Conservation (phyloP, 1,139 yeast species). For the Zygoascus sp. region DNA sequence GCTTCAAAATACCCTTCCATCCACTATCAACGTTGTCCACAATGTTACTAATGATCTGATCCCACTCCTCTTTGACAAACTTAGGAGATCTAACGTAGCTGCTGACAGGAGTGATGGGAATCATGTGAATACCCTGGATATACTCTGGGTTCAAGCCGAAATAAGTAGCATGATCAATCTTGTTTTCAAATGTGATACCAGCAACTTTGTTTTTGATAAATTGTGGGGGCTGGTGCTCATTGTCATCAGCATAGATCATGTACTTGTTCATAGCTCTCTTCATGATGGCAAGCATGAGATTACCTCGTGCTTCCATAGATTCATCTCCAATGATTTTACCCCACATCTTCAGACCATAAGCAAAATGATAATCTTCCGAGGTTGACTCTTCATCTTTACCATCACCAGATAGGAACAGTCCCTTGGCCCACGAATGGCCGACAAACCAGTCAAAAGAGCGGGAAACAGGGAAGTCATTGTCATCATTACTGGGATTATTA, state of each 20-base stretch:
- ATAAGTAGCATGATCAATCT: conserved; percentile 83
- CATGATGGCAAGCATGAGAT: conserved; percentile 62
- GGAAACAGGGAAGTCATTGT: conserved; percentile 61
- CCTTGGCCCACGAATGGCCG: conserved; percentile 82
- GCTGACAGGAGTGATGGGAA: conserved; percentile 82
- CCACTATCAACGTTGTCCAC: conserved; percentile 59
- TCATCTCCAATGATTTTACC: conserved; percentile 58
- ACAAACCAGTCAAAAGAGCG: conserved; percentile 71
- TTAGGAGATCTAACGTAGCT: conserved; percentile 61
- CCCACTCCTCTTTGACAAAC: conserved; percentile 79
- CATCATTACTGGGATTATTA: conserved; percentile 58
- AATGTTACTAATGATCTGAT: conserved; percentile 43
- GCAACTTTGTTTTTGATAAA: conserved; percentile 58
- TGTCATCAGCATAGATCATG: conserved; percentile 52
- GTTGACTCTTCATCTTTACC: conserved; percentile 75
- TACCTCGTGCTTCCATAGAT: conserved; percentile 63
- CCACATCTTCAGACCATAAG: conserved; percentile 73
- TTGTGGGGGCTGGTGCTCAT: conserved; percentile 47
- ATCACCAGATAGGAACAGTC: conserved; percentile 60
- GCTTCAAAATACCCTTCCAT: conserved; percentile 78
- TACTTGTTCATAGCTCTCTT: conserved; percentile 57
- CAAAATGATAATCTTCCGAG: conserved; percentile 65
- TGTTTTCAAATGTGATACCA: conserved; percentile 73
- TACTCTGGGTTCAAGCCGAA: conserved; percentile 69
- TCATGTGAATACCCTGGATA: conserved; percentile 90